Conservation (phyloP, 352 stramenopile genomes). For the Phytophthora meadii region DNA sequence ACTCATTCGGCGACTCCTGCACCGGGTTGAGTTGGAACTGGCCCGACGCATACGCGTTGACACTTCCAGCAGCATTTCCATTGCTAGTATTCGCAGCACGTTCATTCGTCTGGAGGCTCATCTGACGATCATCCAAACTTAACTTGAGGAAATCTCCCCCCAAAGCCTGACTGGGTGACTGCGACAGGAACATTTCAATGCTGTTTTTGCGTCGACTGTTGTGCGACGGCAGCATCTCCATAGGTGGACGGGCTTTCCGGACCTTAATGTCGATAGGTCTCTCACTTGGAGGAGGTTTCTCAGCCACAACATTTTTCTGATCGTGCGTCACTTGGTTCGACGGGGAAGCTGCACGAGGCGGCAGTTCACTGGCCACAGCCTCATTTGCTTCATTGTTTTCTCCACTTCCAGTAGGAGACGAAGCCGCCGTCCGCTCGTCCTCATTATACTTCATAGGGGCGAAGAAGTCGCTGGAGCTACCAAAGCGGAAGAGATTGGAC, state of each 20-base stretch:
- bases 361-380: not conserved
- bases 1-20: conserved; percentile 52
- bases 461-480: conserved; percentile 54
- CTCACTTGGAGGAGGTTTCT: conserved; percentile 14
- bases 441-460: conserved; percentile 55
- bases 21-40: conserved; percentile 64
- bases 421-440: conserved; percentile 20
- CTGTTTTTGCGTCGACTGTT: conserved; percentile 78
- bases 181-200: conserved; percentile 90
- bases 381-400: conserved; percentile 1
- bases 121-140: conserved; percentile 67
- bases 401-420: conserved; percentile 25
- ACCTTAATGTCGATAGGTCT: conserved; percentile 26
- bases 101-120: conserved; percentile 42
- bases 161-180: conserved; percentile 80
- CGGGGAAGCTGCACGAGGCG: conserved; percentile 20
- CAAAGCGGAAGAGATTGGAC: conserved; percentile 58
- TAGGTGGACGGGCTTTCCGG: conserved; percentile 16
- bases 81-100: conserved; percentile 14
- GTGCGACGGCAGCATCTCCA: conserved; percentile 41
- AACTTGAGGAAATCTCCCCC: conserved; percentile 83
- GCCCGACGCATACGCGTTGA: conserved; percentile 44
- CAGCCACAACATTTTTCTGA: not conserved
- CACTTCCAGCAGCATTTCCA: conserved; percentile 10
- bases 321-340: conserved; percentile 58